phyloP scores from a whole-genome alignment of 805 yeast species.

The Candida methanosorbosa region DNA sequence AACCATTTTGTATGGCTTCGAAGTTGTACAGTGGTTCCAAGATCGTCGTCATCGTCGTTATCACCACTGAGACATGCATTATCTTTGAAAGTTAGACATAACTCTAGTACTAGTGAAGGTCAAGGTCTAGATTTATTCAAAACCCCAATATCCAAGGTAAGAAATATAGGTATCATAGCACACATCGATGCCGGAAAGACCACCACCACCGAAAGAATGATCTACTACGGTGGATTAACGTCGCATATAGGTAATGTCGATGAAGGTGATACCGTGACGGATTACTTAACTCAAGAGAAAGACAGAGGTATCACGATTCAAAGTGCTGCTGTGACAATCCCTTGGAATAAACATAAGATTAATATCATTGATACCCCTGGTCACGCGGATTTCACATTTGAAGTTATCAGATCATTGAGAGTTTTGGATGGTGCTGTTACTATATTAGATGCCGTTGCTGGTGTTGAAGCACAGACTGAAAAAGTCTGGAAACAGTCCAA shows the following conservation, averaged over 20 bases:
- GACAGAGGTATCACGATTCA: constrained; percentile 94
- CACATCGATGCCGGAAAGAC: constrained; percentile 99
- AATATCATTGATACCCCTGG: constrained; percentile 97
- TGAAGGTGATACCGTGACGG: constrained; percentile 94
- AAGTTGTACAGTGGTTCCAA: too few relatives aligned
- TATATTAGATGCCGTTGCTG: constrained; percentile 91
- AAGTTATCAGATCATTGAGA: constrained; percentile 80
- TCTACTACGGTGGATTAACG: constrained; percentile 81
- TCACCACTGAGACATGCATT: too few relatives aligned
- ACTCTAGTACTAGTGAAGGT: too few relatives aligned
- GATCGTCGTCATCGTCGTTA: too few relatives aligned
- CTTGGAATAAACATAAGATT: constrained; percentile 67
- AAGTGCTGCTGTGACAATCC: constrained; percentile 88
- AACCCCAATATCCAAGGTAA: constrained; percentile 28
- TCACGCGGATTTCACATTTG: constrained; percentile 95
- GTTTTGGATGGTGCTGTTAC: constrained; percentile 94
- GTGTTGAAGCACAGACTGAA: constrained; percentile 97
- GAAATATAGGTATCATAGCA: constrained; percentile 96
- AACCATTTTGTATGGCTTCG: too few relatives aligned
- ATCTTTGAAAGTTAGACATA: too few relatives aligned
- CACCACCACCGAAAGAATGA: constrained; percentile 93
- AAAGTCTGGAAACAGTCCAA: constrained; percentile 91
- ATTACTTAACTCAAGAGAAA: constrained; percentile 82
- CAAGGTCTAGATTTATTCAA: constrained; percentile 4
- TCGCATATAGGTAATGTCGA: constrained; percentile 85